A percentile compares a stretch with the other conserved stretches of the same genome.
Evolutionary conservation across 2,329 filamentous ascomycete species (phyloP).

Genomic region (Helotiales sp.): DNA sequence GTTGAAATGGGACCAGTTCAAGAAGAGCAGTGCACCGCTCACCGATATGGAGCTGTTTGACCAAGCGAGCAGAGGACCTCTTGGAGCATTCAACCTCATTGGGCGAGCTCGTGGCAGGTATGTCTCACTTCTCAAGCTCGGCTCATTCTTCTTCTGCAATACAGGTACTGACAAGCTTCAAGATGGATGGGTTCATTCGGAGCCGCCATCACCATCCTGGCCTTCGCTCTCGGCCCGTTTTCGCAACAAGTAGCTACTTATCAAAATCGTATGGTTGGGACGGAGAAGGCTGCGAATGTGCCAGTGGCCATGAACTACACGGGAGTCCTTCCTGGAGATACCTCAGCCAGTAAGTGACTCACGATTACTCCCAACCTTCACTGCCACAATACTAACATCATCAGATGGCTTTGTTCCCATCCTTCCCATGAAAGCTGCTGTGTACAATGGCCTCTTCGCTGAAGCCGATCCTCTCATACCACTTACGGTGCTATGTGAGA

Average conservation of each 20-base stretch:
- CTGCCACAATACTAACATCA: neutral
- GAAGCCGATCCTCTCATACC: neutral
- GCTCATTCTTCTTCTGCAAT: neutral
- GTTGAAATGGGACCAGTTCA: constrained; percentile 9
- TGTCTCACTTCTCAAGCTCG: neutral
- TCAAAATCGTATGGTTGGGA: constrained; percentile 1
- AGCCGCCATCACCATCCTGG: constrained; percentile 1
- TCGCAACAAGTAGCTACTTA: constrained; percentile 10
- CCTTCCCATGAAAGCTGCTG: constrained; percentile 6
- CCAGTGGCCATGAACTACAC: constrained; percentile 4
- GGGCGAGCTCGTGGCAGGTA: neutral
- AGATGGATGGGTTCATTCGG: constrained; percentile 2
- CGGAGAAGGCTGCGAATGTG: neutral
- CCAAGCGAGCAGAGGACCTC: constrained; percentile 6
- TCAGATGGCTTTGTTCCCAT: constrained; percentile 8
- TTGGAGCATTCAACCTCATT: constrained; percentile 1
- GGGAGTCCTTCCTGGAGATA: constrained; percentile 1
- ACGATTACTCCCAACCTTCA: neutral
- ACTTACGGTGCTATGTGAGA: neutral
- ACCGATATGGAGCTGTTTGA: constrained; percentile 8
- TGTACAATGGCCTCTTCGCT: constrained; percentile 6
- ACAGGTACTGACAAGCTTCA: neutral
- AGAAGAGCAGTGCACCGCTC: neutral
- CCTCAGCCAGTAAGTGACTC: neutral
- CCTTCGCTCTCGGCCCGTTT: constrained; percentile 3